Conservation (phyloP, 345 rosid genomes). For the Acer yangbiense region DNA sequence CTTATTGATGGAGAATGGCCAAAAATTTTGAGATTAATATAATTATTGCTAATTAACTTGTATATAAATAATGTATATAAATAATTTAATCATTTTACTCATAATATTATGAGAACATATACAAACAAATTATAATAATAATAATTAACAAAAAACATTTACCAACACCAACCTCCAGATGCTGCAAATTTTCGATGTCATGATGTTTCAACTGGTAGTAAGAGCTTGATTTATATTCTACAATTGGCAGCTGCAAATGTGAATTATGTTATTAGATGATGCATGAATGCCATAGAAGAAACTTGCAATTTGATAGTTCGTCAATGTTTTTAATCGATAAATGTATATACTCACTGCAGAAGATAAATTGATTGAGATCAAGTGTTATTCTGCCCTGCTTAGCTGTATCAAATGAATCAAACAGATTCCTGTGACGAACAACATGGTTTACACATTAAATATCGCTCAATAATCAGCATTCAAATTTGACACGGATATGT, state of each 20-base stretch:
- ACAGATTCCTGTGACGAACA: slow-evolving; percentile 51
- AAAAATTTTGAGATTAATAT: too few relatives aligned
- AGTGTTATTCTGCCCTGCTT: slow-evolving; percentile 72
- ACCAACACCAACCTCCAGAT: too few relatives aligned
- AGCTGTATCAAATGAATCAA: slow-evolving; percentile 66
- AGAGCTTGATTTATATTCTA: slow-evolving; percentile 48
- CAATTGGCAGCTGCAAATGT: slow-evolving; percentile 59
- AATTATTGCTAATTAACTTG: too few relatives aligned
- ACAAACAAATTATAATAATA: too few relatives aligned
- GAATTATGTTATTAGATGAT: neutral
- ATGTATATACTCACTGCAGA: slow-evolving; percentile 54
- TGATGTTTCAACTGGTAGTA: neutral
- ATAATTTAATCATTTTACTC: too few relatives aligned
- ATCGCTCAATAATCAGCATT: neutral
- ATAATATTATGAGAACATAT: too few relatives aligned
- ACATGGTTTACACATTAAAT: neutral
- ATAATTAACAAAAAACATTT: too few relatives aligned
- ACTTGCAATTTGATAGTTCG: neutral
- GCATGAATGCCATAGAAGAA: neutral
- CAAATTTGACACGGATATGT: neutral
- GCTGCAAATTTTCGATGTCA: neutral
- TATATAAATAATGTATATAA: too few relatives aligned
- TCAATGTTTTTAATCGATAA: neutral
- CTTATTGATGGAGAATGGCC: too few relatives aligned
- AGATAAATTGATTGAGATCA: slow-evolving; percentile 68